Evolutionary conservation across 768 basidiomycete genomes (phyloP), one percentile per base, ranked within the genome.

Genomic region (Pulveroboletus sp.): DNA sequence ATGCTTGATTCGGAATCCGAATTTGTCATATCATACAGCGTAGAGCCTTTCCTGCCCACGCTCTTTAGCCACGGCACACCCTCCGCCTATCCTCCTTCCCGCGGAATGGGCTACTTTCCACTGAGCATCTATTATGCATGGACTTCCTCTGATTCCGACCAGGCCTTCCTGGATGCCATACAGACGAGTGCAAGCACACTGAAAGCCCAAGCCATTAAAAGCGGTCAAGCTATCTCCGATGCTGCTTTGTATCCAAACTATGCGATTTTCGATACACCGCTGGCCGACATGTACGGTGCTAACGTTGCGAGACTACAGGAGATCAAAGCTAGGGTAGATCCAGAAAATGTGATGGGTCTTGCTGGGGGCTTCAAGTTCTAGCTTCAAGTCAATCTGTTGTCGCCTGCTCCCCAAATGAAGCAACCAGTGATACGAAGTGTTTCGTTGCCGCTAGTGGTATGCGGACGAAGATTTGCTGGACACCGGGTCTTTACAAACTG

Each of bases 31-130:
- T 48, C 59, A 8, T 50, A 49, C 19, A 35, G 19, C 17, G 67
- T 78, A 47, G 80, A 81, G 51, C 75, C 77, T 5, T 79, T 82
- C 72, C 69, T 76, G 0, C 64, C 74, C 0, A 56, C 60, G 34
- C 47, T 73, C 47, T 71, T 72, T 50, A 54, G 65, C 2, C 74
- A 75, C 51, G 69, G 59, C 29, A 41, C 61, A 12, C 37, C 62
- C 0, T 70, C 75, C 9, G 79, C 79, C 1, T 79, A 71, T 58
- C 78, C 78, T 6, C 72, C 72, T 11, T 54, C 55, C 24, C 74
- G 77, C 35, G 27, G 58, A 0, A 51, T 49, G 4, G 61, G 57
- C 31, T 67, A 70, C 44, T 61, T 72, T 6, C 76, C 77, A 2
- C 63, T 76, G 24, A 74, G 74, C 63, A 69, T 73, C 1, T 81